phyloP scores from a whole-genome alignment of 805 yeast genomes.

The Zygoascus flipseniorum region DNA sequence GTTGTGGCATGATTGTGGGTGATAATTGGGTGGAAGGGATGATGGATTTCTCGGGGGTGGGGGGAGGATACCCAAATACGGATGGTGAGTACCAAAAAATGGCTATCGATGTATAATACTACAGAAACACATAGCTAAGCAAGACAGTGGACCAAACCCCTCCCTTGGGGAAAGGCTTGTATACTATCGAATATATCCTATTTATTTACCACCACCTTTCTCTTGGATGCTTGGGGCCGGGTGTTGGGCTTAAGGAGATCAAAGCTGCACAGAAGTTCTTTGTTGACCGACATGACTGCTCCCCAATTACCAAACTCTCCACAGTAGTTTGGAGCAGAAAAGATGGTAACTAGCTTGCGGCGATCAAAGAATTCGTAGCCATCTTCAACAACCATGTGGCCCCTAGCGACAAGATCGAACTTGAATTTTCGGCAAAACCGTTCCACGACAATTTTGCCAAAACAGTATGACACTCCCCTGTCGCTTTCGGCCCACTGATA shows the following conservation, averaged over 20 bases:
- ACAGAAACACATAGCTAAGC: too few species aligned
- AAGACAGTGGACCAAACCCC: too few species aligned
- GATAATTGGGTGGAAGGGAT: background rate
- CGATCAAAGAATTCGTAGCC: slow-evolving; percentile 65
- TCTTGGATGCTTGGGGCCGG: background rate
- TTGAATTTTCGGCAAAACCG: slow-evolving; percentile 60
- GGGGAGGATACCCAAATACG: too few species aligned
- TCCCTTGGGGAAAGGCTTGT: too few species aligned
- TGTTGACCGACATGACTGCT: slow-evolving; percentile 91
- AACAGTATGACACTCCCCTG: slow-evolving; percentile 69
- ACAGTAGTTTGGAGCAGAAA: slow-evolving; percentile 62
- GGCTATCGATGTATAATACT: too few species aligned
- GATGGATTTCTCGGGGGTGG: background rate
- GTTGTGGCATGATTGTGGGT: slow-evolving; percentile 1
- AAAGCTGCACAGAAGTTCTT: slow-evolving; percentile 79
- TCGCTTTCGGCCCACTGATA: slow-evolving; percentile 78
- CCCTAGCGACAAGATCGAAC: slow-evolving; percentile 68
- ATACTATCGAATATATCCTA: too few species aligned
- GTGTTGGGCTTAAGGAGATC: slow-evolving; percentile 70
- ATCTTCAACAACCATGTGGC: slow-evolving; percentile 76
- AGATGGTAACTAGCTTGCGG: slow-evolving; percentile 58
- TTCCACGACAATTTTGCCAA: slow-evolving; percentile 62
- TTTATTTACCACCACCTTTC: background rate
- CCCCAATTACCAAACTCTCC: slow-evolving; percentile 86
- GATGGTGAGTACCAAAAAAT: too few species aligned